Evolutionary conservation across 495 filamentous ascomycete genomes (phyloP).

Genomic region (Lindgomyces ingoldianus): DNA sequence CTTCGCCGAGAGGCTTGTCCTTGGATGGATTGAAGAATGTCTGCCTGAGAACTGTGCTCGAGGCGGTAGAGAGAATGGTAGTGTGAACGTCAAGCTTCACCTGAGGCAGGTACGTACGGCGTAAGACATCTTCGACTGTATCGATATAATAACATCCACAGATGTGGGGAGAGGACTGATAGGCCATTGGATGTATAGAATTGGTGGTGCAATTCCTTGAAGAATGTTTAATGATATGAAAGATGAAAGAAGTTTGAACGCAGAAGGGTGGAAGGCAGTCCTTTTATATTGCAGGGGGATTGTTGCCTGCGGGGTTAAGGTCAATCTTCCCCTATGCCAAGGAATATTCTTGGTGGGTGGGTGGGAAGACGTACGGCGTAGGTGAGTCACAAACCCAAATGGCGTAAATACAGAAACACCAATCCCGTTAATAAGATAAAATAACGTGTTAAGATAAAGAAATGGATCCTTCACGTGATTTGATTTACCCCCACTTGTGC

Average conservation of each 20-base stretch:
- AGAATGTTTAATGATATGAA: background rate
- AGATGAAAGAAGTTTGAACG: background rate
- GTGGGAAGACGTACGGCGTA: too few species aligned
- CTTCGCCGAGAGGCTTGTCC: slow-evolving; percentile 50
- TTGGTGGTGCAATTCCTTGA: background rate
- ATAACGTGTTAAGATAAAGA: too few species aligned
- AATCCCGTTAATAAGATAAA: too few species aligned
- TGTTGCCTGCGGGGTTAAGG: background rate
- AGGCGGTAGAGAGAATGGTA: slow-evolving; percentile 57
- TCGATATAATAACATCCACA: slow-evolving; percentile 32
- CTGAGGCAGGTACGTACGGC: slow-evolving; percentile 55
- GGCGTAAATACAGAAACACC: too few species aligned
- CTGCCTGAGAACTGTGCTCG: slow-evolving; percentile 62
- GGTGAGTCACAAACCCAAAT: too few species aligned
- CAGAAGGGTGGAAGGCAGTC: background rate
- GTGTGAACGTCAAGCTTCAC: slow-evolving; percentile 55
- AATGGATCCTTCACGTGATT: too few species aligned
- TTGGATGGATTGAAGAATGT: slow-evolving; percentile 58
- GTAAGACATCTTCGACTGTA: background rate
- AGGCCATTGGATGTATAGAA: background rate
- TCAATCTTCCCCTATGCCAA: background rate
- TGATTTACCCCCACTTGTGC: too few species aligned
- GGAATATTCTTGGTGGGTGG: too few species aligned
- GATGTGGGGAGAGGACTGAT: background rate
- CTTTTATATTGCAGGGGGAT: background rate